Base-by-base conservation (phyloP, 164 flowering plant species). In the Vitis amurensis region DNA sequence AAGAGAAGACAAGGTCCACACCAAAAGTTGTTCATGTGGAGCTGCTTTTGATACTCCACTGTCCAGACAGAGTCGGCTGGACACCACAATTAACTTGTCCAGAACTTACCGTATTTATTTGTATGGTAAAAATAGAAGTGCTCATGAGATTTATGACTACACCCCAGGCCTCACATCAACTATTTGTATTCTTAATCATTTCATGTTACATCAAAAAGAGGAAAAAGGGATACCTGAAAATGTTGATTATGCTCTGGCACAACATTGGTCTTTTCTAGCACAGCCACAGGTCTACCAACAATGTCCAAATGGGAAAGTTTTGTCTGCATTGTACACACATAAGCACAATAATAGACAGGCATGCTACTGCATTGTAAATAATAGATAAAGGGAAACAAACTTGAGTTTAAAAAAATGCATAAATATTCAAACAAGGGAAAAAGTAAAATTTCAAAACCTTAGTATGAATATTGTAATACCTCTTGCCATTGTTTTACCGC, bases 201-300 rank as follows among this genome's bases (percentile, higher is more conserved):
- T 55, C 59, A 30, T 59, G 47, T 14, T 72, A 59, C 31, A 17
- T 52, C 12, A 27, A 48, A 31, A 69, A n/a, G 44, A 29, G 47
- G 56, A 13, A 51, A 52, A 59, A 51, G n/a, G 11, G 29, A 37
- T 76, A 93, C 99, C 97, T 91, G 96, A 78, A 95, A 90, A 81
- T 87, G 71, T 71, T 79, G 85, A 82, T 93, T 89, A 81, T 90
- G 94, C 82, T 95, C 98, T 13, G 91, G 90, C 51, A 95, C 93
- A 63, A 79, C 94, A 76, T 93, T 91, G 23, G 57, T 76, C 83
- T 90, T 95, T 59, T 88, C 86, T 61, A 91, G 81, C 56, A 91
- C 98, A 75, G 86, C 79, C 64, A 91, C 97, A 50, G 94, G 98
- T 74, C 99, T 85, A 63, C 99, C 99, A 78, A 44, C 81, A 68